Percentiles rank a stretch among this genome's conserved stretches.
These are phyloP conservation scores for Blastobotrys elegans DNA, from an alignment of 1,139 yeast species.

Conservation along the genomic window DNA sequence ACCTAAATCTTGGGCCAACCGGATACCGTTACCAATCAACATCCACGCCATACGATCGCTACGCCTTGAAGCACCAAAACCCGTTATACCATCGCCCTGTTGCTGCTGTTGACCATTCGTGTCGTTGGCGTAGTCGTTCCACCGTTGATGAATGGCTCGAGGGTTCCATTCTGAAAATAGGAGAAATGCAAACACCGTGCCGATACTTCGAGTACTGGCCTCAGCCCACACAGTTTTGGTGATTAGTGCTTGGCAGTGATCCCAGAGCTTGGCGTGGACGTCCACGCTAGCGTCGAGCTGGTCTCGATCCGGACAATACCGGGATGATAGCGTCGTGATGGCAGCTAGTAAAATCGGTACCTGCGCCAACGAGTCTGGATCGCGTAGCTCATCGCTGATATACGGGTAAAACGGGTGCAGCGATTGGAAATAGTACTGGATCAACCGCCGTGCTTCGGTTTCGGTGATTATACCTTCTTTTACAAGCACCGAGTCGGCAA, in stretches of 20 bases:
- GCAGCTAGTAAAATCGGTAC: conserved; percentile 80
- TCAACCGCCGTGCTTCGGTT: conserved; percentile 58
- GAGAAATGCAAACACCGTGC: conserved; percentile 78
- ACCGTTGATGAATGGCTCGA: conserved; percentile 83
- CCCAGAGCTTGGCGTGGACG: conserved; percentile 72
- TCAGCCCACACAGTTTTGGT: conserved; percentile 95
- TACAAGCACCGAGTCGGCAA: conserved; percentile 62
- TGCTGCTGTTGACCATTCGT: conserved; percentile 27
- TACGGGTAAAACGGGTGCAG: conserved; percentile 91
- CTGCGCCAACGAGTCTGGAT: conserved; percentile 60
- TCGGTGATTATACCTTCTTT: conserved; percentile 58
- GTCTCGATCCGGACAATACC: conserved; percentile 40
- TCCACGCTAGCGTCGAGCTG: conserved; percentile 14
- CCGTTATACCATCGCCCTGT: conserved; percentile 53
- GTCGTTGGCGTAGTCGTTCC: conserved; percentile 78
- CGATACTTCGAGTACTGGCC: conserved; percentile 81
- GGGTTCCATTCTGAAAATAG: conserved; percentile 96
- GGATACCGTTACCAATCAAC: conserved; percentile 80
- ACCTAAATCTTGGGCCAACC: conserved; percentile 85
- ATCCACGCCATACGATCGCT: conserved; percentile 92
- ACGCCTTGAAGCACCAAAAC: conserved; percentile 79
- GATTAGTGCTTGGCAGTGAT: conserved; percentile 71
- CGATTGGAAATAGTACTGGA: conserved; percentile 63
- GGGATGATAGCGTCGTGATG: conserved; percentile 69
- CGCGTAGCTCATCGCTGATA: conserved; percentile 68